Conservation (phyloP, 345 rosid genomes). For the Carallia brachiata region DNA sequence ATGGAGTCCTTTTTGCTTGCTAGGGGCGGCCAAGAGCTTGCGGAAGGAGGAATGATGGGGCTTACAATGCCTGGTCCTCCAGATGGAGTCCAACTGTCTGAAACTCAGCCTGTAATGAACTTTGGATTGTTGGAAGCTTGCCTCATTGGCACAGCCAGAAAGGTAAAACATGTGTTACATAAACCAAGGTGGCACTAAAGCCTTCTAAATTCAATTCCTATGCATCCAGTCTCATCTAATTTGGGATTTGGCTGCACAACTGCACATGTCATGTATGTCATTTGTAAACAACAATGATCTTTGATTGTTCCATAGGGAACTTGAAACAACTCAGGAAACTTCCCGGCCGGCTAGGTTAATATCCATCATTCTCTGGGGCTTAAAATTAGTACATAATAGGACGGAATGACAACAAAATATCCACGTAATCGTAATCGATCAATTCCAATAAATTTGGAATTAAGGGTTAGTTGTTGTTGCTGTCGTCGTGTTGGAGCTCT, state of each 20-base stretch:
- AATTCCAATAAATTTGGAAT: too few species aligned
- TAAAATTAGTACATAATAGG: too few species aligned
- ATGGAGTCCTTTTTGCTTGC: conserved; percentile 11
- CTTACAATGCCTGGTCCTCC: conserved; percentile 12
- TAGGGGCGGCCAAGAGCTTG: conserved; percentile 18
- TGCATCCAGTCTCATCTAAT: not conserved
- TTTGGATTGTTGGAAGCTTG: conserved; percentile 11
- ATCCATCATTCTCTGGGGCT: too few species aligned
- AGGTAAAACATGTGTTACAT: conserved; percentile 1
- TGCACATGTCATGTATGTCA: too few species aligned
- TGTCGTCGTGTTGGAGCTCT: not conserved
- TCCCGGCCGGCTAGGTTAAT: too few species aligned
- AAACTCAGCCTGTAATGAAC: not conserved
- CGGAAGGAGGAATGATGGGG: conserved; percentile 11
- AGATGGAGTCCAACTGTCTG: not conserved
- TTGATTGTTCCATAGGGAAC: too few species aligned
- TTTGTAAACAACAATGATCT: too few species aligned
- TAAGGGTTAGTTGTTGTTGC: too few species aligned
- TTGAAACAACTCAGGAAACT: too few species aligned
- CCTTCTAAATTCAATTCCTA: not conserved
- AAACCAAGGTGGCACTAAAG: not conserved
- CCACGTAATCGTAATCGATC: too few species aligned
- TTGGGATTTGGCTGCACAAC: too few species aligned
- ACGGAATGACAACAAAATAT: too few species aligned
- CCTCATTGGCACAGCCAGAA: conserved; percentile 11